These are phyloP conservation scores for Malus orientalis DNA, from an alignment of 306 rosid species.

Conservation along the genomic window DNA sequence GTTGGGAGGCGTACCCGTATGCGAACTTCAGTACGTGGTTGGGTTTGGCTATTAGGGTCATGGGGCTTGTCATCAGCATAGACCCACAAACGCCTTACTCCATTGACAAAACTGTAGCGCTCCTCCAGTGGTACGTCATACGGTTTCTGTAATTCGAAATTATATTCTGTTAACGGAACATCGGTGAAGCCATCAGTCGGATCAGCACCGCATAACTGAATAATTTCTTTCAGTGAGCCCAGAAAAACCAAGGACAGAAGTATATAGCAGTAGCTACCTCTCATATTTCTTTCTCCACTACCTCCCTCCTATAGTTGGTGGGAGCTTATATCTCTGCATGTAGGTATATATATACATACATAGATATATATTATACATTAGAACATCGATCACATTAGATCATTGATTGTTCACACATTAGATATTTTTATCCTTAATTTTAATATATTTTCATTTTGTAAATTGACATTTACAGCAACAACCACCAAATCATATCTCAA, in stretches of 20 bases:
- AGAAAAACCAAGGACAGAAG: neutral
- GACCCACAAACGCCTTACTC: slow-evolving; percentile 35
- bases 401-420: too few species aligned
- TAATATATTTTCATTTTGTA: too few species aligned
- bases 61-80: slow-evolving; percentile 44
- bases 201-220: neutral
- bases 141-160: slow-evolving; percentile 5
- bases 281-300: neutral
- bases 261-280: neutral
- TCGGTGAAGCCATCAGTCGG: neutral
- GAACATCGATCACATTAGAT: too few species aligned
- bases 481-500: too few species aligned
- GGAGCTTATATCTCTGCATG: neutral
- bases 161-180: neutral
- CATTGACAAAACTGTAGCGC: slow-evolving; percentile 26
- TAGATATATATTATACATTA: too few species aligned
- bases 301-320: neutral
- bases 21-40: slow-evolving; percentile 37
- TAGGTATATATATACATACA: too few species aligned
- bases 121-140: slow-evolving; percentile 24
- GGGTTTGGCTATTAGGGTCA: slow-evolving; percentile 21
- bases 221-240: neutral
- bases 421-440: too few species aligned
- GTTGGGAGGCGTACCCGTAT: slow-evolving; percentile 5
- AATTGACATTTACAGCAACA: too few species aligned